Percentiles rank a stretch among this genome's conserved stretches.
Evolutionary conservation across 1,139 yeast genomes (phyloP).

Genomic region (Pichia sp.): DNA sequence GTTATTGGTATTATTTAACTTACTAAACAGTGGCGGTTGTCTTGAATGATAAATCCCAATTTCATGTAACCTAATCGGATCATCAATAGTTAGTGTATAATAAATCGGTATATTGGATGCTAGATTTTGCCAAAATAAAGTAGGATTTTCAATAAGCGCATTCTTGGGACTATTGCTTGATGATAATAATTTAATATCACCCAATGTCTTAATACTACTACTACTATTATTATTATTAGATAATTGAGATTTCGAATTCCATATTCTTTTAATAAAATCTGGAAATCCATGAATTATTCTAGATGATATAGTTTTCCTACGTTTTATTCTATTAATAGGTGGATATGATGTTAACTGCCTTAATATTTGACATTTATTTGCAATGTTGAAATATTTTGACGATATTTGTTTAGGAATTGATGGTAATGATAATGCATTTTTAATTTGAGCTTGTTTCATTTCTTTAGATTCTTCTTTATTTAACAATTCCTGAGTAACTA

Average conservation of each 20-base stretch:
- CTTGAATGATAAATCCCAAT: constrained; percentile 24
- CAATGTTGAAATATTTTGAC: constrained; percentile 15
- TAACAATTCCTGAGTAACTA: not conserved
- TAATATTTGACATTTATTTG: constrained; percentile 22
- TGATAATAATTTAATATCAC: constrained; percentile 20
- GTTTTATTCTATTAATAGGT: constrained; percentile 18
- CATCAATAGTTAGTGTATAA: constrained; percentile 19
- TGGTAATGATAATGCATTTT: too few relatives aligned
- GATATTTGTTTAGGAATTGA: not conserved
- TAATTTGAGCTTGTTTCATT: too few relatives aligned
- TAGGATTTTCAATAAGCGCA: constrained; percentile 20
- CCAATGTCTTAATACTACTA: constrained; percentile 23
- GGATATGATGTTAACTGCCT: constrained; percentile 22
- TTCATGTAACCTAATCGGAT: constrained; percentile 22
- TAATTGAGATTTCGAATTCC: too few relatives aligned
- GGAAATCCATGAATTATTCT: constrained; percentile 24
- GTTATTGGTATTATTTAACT: not conserved
- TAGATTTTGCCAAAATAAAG: constrained; percentile 25
- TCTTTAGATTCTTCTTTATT: not conserved
- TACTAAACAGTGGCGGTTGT: constrained; percentile 3
- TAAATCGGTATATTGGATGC: constrained; percentile 22
- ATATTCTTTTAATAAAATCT: constrained; percentile 22
- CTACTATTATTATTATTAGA: too few relatives aligned
- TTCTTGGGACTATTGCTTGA: constrained; percentile 23
- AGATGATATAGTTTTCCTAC: constrained; percentile 19